Evolutionary conservation across 2,329 filamentous ascomycete species (phyloP), one percentile per base, ranked within the genome.

Genomic region (Microsporum audouinii): DNA sequence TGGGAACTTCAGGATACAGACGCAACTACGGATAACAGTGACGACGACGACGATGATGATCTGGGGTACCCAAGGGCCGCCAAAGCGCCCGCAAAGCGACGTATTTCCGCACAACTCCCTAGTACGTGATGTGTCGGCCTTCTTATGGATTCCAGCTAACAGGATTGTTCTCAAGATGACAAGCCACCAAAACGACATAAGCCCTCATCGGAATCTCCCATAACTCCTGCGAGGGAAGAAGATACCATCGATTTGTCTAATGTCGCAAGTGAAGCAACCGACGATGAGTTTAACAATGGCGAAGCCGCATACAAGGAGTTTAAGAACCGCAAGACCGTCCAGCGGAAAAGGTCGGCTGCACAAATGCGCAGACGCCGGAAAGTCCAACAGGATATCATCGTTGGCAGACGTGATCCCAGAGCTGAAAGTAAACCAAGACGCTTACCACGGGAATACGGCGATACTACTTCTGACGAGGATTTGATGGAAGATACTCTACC

Each of bases 401-500:
- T 73, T 45, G 71, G 71, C 62, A 67, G 75, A 45, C 59, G 65
- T 17, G 64, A 70, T 6, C 72, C 71, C 51, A 65, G 66, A 56
- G 69, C 73, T 3, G 68, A 66, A 63, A 63, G 38, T 62, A 65
- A 71, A 10, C 64, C 60, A 34, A 66, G 69, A 69, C 71, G 61
- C 67, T 73, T 71, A 2, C 68, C 71, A 43, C 76, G 70, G 56
- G 75, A 72, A 55, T 75, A 78, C 56, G 74, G 75, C 1, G 75
- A 78, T 1, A 66, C 77, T 2, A 80, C 82, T 5, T 78, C 80
- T 3, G 78, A 82, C 27, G 79, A 82, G 53, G 78, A 81, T 3
- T 70, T 80, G 63, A 78, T 83, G 71, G 83, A 84, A 63, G 75
- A 82, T 36, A 78, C 77, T 0, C 75, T 94, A 2, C 91, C 91